phyloP scores from a whole-genome alignment of 345 rosid species.

The Rhodomyrtus tomentosa region DNA sequence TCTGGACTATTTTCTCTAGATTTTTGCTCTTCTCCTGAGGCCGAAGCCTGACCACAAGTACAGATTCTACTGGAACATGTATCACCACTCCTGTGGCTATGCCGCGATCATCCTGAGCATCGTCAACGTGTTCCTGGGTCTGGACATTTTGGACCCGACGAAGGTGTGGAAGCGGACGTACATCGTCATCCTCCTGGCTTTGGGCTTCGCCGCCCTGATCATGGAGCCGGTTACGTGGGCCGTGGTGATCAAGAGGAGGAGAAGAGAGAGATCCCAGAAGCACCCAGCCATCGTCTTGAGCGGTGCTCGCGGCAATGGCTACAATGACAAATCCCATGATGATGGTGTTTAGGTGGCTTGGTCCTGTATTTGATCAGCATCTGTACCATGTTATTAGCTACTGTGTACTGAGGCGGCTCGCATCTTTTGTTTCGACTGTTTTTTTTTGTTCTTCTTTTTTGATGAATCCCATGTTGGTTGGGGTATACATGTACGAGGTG shows the following conservation, averaged over 20 bases:
- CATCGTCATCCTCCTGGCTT: conserved; percentile 37
- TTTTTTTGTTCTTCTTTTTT: background rate
- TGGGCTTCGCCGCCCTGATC: conserved; percentile 31
- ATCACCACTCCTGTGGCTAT: conserved; percentile 75
- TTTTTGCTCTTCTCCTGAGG: conserved; percentile 68
- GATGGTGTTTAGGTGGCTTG: background rate
- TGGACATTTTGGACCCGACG: conserved; percentile 43
- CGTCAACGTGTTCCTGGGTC: conserved; percentile 54
- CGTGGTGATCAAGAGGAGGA: conserved; percentile 52
- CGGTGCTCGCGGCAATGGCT: background rate
- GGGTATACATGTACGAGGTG: background rate
- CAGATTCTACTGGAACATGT: conserved; percentile 76
- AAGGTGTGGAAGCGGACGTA: conserved; percentile 53
- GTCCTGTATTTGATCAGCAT: background rate
- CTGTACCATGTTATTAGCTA: background rate
- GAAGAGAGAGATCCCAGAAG: background rate
- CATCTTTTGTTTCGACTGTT: background rate
- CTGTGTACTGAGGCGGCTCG: background rate
- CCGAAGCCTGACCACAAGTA: conserved; percentile 85
- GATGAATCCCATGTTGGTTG: background rate
- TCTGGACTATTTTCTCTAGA: conserved; percentile 10
- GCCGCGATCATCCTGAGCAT: conserved; percentile 48
- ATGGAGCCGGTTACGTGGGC: conserved; percentile 72
- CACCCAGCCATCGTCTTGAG: background rate
- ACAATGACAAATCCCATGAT: background rate